A percentile compares a stretch with the other conserved stretches of the same genome.
Conservation (phyloP, 2,329 filamentous ascomycete genomes). For the Chrysoporthe cubensis region DNA sequence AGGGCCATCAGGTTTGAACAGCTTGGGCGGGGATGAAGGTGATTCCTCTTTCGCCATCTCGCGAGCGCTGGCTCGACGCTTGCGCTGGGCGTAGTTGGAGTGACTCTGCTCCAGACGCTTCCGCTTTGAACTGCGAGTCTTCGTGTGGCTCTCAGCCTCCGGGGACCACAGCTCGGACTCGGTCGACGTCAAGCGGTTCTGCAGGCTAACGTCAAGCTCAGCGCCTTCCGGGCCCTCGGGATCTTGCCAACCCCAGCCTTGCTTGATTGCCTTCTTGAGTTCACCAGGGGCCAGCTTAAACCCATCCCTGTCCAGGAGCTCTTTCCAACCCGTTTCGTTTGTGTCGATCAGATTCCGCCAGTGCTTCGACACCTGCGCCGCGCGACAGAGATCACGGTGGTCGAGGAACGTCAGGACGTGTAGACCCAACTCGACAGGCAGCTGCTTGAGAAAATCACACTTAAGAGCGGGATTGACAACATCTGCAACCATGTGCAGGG, state of each 20-base stretch:
- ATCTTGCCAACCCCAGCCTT: slow-evolving; percentile 98
- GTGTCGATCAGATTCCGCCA: slow-evolving; percentile 91
- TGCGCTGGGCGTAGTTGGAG: slow-evolving; percentile 53
- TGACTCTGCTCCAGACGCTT: slow-evolving; percentile 56
- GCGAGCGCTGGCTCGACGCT: slow-evolving; percentile 56
- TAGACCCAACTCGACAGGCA: slow-evolving; percentile 85
- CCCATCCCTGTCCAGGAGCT: slow-evolving; percentile 82
- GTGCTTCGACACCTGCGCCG: slow-evolving; percentile 90
- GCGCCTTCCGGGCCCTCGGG: slow-evolving; percentile 74
- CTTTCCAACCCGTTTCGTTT: slow-evolving; percentile 96
- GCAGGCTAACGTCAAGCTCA: slow-evolving; percentile 77
- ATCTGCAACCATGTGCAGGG: slow-evolving; percentile 85
- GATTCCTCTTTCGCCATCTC: slow-evolving; percentile 51
- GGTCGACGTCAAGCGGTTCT: slow-evolving; percentile 54
- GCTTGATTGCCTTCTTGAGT: slow-evolving; percentile 79
- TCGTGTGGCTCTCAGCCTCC: slow-evolving; percentile 47
- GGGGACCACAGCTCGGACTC: slow-evolving; percentile 55
- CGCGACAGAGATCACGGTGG: slow-evolving; percentile 81
- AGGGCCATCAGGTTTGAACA: slow-evolving; percentile 75
- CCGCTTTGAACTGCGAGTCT: slow-evolving; percentile 57
- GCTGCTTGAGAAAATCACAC: slow-evolving; percentile 84
- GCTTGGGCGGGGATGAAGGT: slow-evolving; percentile 44
- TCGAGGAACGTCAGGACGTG: slow-evolving; percentile 89
- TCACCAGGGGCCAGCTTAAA: slow-evolving; percentile 80
- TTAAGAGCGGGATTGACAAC: slow-evolving; percentile 93